phyloP scores from a whole-genome alignment of 179 eudicot species.

The Monotropa hypopitys region DNA sequence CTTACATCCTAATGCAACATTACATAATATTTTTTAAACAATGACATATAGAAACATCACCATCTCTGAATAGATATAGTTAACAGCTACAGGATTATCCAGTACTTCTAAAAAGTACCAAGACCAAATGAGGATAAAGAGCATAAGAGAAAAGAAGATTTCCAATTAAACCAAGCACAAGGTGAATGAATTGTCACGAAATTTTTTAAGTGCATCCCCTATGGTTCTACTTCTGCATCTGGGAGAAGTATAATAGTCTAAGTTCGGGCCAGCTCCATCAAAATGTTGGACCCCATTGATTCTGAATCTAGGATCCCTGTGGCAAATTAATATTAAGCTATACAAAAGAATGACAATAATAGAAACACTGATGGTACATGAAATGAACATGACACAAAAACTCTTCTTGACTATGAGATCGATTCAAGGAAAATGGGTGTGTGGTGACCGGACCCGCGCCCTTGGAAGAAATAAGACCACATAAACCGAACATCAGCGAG shows the following conservation, averaged over 20 bases:
- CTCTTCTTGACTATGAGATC: too few relatives aligned
- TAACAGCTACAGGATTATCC: neutral
- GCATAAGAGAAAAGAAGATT: neutral
- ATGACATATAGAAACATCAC: neutral
- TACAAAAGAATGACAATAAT: too few relatives aligned
- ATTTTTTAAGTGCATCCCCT: neutral
- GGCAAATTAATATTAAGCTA: neutral
- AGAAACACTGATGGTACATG: too few relatives aligned
- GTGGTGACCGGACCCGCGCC: too few relatives aligned
- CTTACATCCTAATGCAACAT: neutral
- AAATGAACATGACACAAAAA: too few relatives aligned
- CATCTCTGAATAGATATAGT: neutral
- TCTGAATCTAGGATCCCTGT: neutral
- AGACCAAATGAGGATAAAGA: neutral
- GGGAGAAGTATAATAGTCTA: neutral
- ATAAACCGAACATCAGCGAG: too few relatives aligned
- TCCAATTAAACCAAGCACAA: neutral
- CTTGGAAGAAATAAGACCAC: too few relatives aligned
- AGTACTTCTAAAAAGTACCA: neutral
- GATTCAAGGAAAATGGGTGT: too few relatives aligned
- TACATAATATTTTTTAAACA: neutral
- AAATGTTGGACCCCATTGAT: neutral
- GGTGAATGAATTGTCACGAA: neutral
- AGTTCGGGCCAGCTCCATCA: neutral
- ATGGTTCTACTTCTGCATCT: neutral